A percentile compares a stretch with the other conserved stretches of the same genome.
These are phyloP conservation scores for Phyllosticta capitalensis DNA, from an alignment of 2,329 filamentous ascomycete species.

Conservation along the genomic window DNA sequence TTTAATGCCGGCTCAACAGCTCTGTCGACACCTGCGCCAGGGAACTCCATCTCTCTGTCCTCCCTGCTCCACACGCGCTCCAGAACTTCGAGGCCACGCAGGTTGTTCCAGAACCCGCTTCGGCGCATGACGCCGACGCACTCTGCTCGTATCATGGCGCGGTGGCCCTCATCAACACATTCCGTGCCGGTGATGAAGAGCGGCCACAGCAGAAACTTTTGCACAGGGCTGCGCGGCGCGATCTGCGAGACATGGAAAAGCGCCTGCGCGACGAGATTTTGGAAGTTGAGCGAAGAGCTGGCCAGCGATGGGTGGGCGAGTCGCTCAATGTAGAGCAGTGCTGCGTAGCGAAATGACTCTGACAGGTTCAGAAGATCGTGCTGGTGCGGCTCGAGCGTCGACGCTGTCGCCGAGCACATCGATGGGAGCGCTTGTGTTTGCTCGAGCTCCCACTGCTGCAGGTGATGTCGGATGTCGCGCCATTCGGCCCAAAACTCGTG, in stretches of 20 bases:
- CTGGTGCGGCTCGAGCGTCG: slow-evolving; percentile 42
- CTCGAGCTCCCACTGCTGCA: slow-evolving; percentile 76
- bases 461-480: slow-evolving; percentile 64
- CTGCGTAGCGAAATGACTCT: slow-evolving; percentile 82
- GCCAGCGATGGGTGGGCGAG: slow-evolving; percentile 68
- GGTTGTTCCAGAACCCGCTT: slow-evolving; percentile 88
- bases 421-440: slow-evolving; percentile 30
- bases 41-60: slow-evolving; percentile 21
- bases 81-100: slow-evolving; percentile 73
- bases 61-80: slow-evolving; percentile 68
- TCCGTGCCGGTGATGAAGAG: slow-evolving; percentile 85
- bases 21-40: slow-evolving; percentile 11
- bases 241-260: slow-evolving; percentile 76
- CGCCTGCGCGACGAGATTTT: slow-evolving; percentile 71
- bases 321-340: slow-evolving; percentile 81
- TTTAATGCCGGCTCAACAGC: slow-evolving; percentile 12
- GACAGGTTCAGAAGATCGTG: slow-evolving; percentile 72
- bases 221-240: slow-evolving; percentile 58
- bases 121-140: slow-evolving; percentile 81
- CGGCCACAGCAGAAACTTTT: slow-evolving; percentile 91
- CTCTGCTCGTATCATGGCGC: slow-evolving; percentile 66
- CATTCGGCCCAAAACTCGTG: slow-evolving; percentile 73
- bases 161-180: slow-evolving; percentile 72
- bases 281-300: slow-evolving; percentile 67
- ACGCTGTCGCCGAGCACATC: slow-evolving; percentile 14